These are phyloP conservation scores for Cladophialophora exuberans DNA, from an alignment of 2,329 filamentous ascomycete genomes.

Conservation along the genomic window DNA sequence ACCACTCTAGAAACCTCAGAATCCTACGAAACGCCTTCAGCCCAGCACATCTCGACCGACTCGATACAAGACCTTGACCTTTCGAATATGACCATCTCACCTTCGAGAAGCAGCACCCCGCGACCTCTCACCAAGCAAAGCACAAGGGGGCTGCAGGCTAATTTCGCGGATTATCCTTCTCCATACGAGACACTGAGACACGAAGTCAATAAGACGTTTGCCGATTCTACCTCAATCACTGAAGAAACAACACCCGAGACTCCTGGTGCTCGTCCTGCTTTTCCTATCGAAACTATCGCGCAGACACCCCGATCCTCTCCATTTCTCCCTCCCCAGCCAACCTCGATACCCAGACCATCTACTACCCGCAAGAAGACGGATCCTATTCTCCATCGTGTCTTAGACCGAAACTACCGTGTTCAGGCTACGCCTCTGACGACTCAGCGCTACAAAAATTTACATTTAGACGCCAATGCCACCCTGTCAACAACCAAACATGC, in stretches of 20 bases:
- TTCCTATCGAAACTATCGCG: constrained; percentile 54
- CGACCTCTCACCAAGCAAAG: constrained; percentile 40
- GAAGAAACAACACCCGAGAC: constrained; percentile 36
- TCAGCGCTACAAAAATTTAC: constrained; percentile 26
- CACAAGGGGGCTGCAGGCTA: constrained; percentile 35
- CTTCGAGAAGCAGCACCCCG: constrained; percentile 54
- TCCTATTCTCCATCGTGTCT: constrained; percentile 83
- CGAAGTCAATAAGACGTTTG: constrained; percentile 58
- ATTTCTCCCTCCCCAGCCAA: constrained; percentile 53
- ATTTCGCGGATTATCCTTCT: constrained; percentile 69
- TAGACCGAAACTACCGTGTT: constrained; percentile 93
- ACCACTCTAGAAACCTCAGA: constrained; percentile 47
- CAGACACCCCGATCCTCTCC: constrained; percentile 61
- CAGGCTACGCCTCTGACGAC: constrained; percentile 78
- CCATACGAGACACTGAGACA: constrained; percentile 75
- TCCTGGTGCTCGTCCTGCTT: constrained; percentile 24
- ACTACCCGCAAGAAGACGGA: constrained; percentile 55
- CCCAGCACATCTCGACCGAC: constrained; percentile 37
- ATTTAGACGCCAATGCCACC: constrained; percentile 26
- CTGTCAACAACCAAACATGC: constrained; percentile 38
- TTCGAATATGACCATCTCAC: constrained; percentile 46
- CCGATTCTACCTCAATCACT: constrained; percentile 41
- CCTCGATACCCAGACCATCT: constrained; percentile 47
- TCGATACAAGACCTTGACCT: constrained; percentile 50
- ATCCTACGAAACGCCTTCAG: constrained; percentile 47